phyloP scores from a whole-genome alignment of 1,284 basidiomycete genomes.

The Apiotrichum laibachii region DNA sequence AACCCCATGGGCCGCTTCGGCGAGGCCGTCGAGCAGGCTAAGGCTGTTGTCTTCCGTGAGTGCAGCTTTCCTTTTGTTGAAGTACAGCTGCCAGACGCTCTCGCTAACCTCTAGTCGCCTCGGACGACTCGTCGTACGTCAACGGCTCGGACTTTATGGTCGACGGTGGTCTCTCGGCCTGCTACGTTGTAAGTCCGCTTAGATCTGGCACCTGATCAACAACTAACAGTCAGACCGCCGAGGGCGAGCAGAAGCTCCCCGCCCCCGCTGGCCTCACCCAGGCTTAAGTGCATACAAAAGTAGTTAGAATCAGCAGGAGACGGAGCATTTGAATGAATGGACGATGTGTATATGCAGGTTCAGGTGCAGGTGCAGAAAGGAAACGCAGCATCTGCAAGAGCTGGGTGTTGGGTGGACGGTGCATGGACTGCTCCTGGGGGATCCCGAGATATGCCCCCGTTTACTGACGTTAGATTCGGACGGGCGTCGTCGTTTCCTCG shows the following conservation, averaged over 20 bases:
- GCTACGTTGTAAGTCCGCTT: conserved; percentile 64
- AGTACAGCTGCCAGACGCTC: background rate
- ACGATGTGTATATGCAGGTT: too few relatives aligned
- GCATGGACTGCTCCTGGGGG: background rate
- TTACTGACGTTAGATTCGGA: background rate
- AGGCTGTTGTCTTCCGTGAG: conserved; percentile 83
- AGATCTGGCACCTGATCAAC: background rate
- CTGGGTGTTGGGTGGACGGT: too few relatives aligned
- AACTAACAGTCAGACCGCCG: conserved; percentile 31
- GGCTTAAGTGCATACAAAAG: background rate
- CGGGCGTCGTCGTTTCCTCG: too few relatives aligned
- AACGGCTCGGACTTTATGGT: conserved; percentile 91
- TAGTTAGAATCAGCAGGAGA: too few relatives aligned
- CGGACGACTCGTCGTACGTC: conserved; percentile 54
- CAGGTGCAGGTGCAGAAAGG: too few relatives aligned
- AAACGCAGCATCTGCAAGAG: too few relatives aligned
- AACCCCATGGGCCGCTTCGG: conserved; percentile 96
- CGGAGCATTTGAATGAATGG: too few relatives aligned
- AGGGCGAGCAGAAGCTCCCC: conserved; percentile 29
- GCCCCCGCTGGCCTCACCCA: conserved; percentile 27
- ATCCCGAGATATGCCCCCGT: background rate
- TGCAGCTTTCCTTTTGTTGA: conserved; percentile 29
- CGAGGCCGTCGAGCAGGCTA: conserved; percentile 90
- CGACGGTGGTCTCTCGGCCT: conserved; percentile 82
- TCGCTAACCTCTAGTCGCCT: conserved; percentile 44